Evolutionary conservation across 257 asterid species (phyloP).

Genomic region (Capsicum chinense): DNA sequence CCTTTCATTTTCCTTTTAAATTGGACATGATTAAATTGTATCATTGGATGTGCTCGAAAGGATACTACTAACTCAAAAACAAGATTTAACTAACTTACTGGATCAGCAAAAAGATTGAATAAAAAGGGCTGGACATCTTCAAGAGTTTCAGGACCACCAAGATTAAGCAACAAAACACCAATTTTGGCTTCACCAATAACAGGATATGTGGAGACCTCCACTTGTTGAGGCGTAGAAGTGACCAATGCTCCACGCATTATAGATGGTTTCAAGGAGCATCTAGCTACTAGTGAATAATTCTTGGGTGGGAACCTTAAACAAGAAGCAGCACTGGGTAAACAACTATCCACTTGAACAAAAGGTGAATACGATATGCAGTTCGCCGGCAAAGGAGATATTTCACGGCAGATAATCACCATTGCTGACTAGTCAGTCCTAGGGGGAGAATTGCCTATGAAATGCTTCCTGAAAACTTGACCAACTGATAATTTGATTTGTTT

Average conservation of each 20-base stretch:
- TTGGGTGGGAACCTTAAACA: constrained; percentile 17
- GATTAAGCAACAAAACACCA: constrained; percentile 92
- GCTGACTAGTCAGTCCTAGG: not conserved
- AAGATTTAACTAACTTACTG: constrained; percentile 55
- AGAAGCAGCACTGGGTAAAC: constrained; percentile 19
- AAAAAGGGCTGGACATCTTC: constrained; percentile 97
- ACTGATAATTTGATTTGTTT: not conserved
- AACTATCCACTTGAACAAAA: constrained; percentile 5
- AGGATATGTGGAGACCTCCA: constrained; percentile 41
- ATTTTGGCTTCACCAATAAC: constrained; percentile 71
- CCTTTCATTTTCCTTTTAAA: not conserved
- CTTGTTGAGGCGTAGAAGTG: constrained; percentile 62
- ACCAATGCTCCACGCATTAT: constrained; percentile 47
- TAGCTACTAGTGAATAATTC: constrained; percentile 27
- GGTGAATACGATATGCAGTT: constrained; percentile 29
- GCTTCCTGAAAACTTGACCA: not conserved
- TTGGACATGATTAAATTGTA: not conserved
- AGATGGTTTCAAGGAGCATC: constrained; percentile 29
- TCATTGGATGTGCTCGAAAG: not conserved
- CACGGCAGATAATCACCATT: constrained; percentile 23
- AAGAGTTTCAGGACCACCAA: constrained; percentile 98
- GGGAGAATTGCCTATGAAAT: constrained; percentile 11
- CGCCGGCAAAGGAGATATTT: constrained; percentile 26
- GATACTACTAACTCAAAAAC: not conserved
- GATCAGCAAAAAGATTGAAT: constrained; percentile 97